Percentiles rank a stretch among this genome's conserved stretches.
phyloP scores from a whole-genome alignment of 352 stramenopile species.

The Globisporangium ultimum region DNA sequence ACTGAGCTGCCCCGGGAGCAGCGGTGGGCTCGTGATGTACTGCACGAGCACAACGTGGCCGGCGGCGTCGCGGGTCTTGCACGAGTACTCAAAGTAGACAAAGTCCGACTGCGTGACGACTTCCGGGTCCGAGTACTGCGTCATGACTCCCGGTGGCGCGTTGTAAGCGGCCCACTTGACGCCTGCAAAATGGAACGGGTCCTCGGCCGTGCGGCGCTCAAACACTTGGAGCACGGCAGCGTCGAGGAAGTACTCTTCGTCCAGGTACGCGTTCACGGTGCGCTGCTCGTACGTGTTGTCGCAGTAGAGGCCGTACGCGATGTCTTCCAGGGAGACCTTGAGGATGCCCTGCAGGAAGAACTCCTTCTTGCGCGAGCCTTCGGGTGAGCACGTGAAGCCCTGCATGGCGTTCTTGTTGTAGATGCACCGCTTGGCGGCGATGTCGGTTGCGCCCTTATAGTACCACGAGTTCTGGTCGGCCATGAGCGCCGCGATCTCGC shows the following conservation, averaged over 20 bases:
- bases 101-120: conserved; percentile 16
- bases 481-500: conserved; percentile 30
- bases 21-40: conserved; percentile 8
- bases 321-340: conserved; percentile 32
- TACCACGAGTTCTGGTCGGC: conserved; percentile 36
- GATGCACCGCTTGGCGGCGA: conserved; percentile 18
- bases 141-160: conserved; percentile 11
- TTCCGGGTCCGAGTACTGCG: conserved; percentile 13
- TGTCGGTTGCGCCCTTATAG: conserved; percentile 14
- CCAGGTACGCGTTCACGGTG: conserved; percentile 34
- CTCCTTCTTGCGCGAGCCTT: conserved; percentile 24
- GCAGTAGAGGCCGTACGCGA: conserved; percentile 28
- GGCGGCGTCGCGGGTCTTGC: conserved; percentile 23
- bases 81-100: conserved; percentile 41
- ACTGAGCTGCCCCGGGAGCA: conserved; percentile 25
- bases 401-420: conserved; percentile 26
- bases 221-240: conserved; percentile 36
- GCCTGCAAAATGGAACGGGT: conserved; percentile 46
- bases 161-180: conserved; percentile 41
- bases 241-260: conserved; percentile 46
- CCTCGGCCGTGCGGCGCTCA: conserved; percentile 20
- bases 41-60: conserved; percentile 26
- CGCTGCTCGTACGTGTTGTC: conserved; percentile 33
- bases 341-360: conserved; percentile 30
- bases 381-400: conserved; percentile 20